These are phyloP conservation scores for Zygosaccharomyces sapae DNA, from an alignment of 1,139 yeast genomes.

Conservation along the genomic window DNA sequence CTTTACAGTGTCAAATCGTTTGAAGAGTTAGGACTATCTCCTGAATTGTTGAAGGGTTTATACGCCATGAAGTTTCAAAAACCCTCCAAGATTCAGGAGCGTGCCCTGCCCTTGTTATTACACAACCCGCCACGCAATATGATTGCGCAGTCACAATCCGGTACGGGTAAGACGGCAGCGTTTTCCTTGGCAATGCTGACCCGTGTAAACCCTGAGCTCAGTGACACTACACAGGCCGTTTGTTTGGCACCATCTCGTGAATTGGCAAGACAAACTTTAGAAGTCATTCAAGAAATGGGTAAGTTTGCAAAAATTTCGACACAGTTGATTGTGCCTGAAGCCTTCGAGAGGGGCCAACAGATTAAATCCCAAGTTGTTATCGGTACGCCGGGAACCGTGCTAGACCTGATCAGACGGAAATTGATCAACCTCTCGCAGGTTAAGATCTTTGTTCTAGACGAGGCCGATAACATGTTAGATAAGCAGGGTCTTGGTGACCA, in stretches of 20 bases:
- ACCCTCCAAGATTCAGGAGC: slow-evolving; percentile 96
- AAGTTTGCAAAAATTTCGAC: slow-evolving; percentile 74
- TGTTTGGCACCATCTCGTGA: slow-evolving; percentile 95
- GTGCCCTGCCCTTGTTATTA: slow-evolving; percentile 83
- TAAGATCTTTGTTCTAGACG: slow-evolving; percentile 88
- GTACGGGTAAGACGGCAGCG: slow-evolving; percentile 99
- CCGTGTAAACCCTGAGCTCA: slow-evolving; percentile 56
- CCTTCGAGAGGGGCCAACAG: slow-evolving; percentile 49
- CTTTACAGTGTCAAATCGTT: slow-evolving; percentile 84
- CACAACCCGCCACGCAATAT: slow-evolving; percentile 80
- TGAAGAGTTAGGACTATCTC: slow-evolving; percentile 80
- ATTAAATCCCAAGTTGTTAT: slow-evolving; percentile 73
- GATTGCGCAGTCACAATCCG: slow-evolving; percentile 98
- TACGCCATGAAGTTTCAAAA: slow-evolving; percentile 89
- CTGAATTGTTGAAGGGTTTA: slow-evolving; percentile 81
- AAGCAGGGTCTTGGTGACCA: slow-evolving; percentile 87
- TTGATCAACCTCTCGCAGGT: slow-evolving; percentile 50
- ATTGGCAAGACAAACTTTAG: slow-evolving; percentile 92
- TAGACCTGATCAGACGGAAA: slow-evolving; percentile 66
- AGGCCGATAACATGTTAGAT: slow-evolving; percentile 97
- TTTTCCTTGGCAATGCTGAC: slow-evolving; percentile 90
- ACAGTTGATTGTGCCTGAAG: slow-evolving; percentile 79
- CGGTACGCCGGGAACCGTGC: slow-evolving; percentile 91
- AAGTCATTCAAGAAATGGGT: slow-evolving; percentile 86
- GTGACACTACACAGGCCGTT: slow-evolving; percentile 65